Evolutionary conservation across 768 basidiomycete genomes (phyloP), one percentile per base, ranked within the genome.

Genomic region (Boletus reticuloceps): DNA sequence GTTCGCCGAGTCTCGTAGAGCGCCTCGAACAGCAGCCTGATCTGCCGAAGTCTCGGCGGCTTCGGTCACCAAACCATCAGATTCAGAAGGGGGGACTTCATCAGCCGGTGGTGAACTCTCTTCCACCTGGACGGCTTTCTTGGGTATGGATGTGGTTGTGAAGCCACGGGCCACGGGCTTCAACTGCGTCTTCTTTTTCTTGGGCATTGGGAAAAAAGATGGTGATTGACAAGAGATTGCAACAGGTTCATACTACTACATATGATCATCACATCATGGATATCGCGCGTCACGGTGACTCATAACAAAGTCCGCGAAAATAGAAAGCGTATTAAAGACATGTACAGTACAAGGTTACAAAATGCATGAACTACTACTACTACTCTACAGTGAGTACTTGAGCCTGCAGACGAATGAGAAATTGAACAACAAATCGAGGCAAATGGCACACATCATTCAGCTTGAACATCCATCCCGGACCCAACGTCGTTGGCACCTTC

Each of bases 131-230:
- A 73, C 67, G 41, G 73, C 71, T 72, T 91, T 93, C 78, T 92
- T 92, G 31, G 89, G 88, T 27, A 91, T 79, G 12, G 91, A 93
- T 19, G 85, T 88, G 6, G 91, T 91, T 42, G 87, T 84, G 64
- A 93, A 91, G 16, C 89, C 89, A 52, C 92, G 84, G 40, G 71
- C 80, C 40, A 88, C 76, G 20, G 87, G 82, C 72, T 89, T 91
- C 63, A 88, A 68, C 68, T 90, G 85, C 7, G 84, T 83, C 74
- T 90, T 93, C 79, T 86, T 93, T 77, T 90, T 91, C 78, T 91
- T 93, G 56, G 85, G 77, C 89, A 90, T 90, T 42, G 50, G 20
- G 31, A 41, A 41, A 25, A 32, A 36, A 16, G 20, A 31, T 36
- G 11, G 25, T n/a, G 37, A 41, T 32, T 44, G 45, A 38, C 31